Conservation (phyloP, 2,329 filamentous ascomycete genomes). For the Hypocrella siamensis region DNA sequence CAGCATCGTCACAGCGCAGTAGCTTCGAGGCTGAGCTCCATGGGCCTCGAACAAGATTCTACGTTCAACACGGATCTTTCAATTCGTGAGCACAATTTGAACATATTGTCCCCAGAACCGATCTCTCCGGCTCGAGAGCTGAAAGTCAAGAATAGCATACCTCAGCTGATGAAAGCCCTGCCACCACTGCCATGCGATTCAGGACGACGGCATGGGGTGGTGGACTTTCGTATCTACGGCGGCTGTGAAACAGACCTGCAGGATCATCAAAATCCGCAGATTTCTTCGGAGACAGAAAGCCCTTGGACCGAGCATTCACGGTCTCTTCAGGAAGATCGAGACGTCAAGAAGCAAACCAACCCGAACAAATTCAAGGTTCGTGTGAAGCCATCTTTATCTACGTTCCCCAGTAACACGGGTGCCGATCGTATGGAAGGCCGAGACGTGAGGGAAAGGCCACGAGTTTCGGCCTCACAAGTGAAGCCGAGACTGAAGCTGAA, state of each 20-base stretch:
- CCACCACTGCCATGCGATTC: conserved; percentile 25
- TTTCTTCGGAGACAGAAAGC: too few relatives aligned
- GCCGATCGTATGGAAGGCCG: neutral
- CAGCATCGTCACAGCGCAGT: too few relatives aligned
- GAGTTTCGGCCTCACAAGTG: neutral
- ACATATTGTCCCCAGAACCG: conserved; percentile 29
- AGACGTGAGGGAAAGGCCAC: neutral
- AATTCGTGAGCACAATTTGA: conserved; percentile 7
- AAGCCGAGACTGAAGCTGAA: conserved; percentile 18
- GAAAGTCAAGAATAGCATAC: conserved; percentile 31
- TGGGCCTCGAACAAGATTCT: conserved; percentile 3
- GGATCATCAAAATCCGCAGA: too few relatives aligned
- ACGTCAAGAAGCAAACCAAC: conserved; percentile 1
- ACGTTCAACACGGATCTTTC: conserved; percentile 1
- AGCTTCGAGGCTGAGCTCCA: conserved; percentile 8
- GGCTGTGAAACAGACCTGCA: too few relatives aligned
- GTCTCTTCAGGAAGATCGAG: neutral
- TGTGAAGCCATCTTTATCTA: conserved; percentile 9
- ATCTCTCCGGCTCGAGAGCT: conserved; percentile 29
- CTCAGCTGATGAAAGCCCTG: conserved; percentile 35
- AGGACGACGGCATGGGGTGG: neutral
- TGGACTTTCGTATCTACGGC: neutral
- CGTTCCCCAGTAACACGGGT: neutral
- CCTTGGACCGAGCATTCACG: too few relatives aligned
- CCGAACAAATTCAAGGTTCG: conserved; percentile 14